Percentiles rank a stretch among this genome's conserved stretches.
Evolutionary conservation across 345 rosid species (phyloP).

Genomic region (Carallia brachiata): DNA sequence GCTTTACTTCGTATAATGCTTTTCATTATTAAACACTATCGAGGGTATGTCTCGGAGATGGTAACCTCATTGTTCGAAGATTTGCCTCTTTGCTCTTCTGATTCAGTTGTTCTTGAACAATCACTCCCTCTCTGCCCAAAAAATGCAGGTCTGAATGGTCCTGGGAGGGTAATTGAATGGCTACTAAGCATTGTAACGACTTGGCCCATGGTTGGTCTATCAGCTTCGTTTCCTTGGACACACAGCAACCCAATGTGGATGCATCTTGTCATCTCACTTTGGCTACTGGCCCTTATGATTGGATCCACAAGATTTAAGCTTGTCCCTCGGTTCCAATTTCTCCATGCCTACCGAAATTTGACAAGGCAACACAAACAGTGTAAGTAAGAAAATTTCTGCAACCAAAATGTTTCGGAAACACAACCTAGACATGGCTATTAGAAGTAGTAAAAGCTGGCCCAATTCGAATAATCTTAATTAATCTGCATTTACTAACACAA

Average conservation of each 20-base stretch:
- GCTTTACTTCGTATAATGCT: no score
- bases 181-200: slow-evolving; percentile 48
- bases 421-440: no score
- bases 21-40: neutral
- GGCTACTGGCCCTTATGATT: slow-evolving; percentile 20
- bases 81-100: neutral
- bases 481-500: no score
- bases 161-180: slow-evolving; percentile 35
- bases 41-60: slow-evolving; percentile 20
- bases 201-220: slow-evolving; percentile 48
- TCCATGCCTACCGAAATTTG: slow-evolving; percentile 44
- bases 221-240: slow-evolving; percentile 44
- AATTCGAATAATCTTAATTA: no score
- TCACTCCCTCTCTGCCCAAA: slow-evolving; percentile 10
- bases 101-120: slow-evolving; percentile 8
- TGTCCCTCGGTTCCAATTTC: slow-evolving; percentile 42
- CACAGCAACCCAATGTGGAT: slow-evolving; percentile 56
- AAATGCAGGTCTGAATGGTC: slow-evolving; percentile 45
- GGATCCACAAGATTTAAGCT: slow-evolving; percentile 36
- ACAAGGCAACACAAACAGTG: no score
- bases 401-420: no score
- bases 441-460: no score
- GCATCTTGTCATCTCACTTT: slow-evolving; percentile 42
- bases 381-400: no score
- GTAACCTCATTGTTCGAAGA: slow-evolving; percentile 23